phyloP scores from a whole-genome alignment of 148 eudicot species.

The Fagopyrum esculentum region DNA sequence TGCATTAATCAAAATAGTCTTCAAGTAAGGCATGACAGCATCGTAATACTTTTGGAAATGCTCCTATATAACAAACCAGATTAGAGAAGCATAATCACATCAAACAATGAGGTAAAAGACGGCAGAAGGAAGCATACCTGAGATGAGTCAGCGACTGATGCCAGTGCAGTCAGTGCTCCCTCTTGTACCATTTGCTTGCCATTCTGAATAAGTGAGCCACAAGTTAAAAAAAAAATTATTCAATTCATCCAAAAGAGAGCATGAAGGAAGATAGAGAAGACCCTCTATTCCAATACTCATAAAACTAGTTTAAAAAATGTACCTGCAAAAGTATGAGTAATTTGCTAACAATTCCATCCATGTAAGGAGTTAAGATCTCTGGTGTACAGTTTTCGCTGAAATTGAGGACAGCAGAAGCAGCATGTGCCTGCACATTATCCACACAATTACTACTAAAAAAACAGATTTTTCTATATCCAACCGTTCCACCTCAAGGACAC shows the following conservation, averaged over 20 bases:
- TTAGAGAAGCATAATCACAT: neutral
- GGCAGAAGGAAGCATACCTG: constrained; percentile 38
- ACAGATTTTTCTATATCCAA: neutral
- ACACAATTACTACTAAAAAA: neutral
- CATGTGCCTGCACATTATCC: constrained; percentile 63
- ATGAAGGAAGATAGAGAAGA: neutral
- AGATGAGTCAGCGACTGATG: constrained; percentile 94
- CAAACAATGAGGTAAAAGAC: constrained; percentile 1
- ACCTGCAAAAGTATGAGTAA: constrained; percentile 82
- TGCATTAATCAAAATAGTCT: constrained; percentile 74
- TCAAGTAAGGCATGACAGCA: constrained; percentile 88
- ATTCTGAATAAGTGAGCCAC: constrained; percentile 35
- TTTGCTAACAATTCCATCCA: constrained; percentile 83
- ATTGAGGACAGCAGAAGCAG: constrained; percentile 90
- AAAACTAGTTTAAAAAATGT: neutral
- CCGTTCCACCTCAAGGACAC: neutral
- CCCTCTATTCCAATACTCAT: neutral
- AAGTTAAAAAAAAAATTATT: neutral
- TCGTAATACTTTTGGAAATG: constrained; percentile 89
- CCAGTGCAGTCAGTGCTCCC: constrained; percentile 92
- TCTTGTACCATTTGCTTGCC: constrained; percentile 97
- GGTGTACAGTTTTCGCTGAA: constrained; percentile 94
- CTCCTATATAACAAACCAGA: constrained; percentile 41
- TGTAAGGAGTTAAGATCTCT: constrained; percentile 78
- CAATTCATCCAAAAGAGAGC: neutral